Conservation (phyloP, 352 stramenopile species). For the Globisporangium cylindrosporum region DNA sequence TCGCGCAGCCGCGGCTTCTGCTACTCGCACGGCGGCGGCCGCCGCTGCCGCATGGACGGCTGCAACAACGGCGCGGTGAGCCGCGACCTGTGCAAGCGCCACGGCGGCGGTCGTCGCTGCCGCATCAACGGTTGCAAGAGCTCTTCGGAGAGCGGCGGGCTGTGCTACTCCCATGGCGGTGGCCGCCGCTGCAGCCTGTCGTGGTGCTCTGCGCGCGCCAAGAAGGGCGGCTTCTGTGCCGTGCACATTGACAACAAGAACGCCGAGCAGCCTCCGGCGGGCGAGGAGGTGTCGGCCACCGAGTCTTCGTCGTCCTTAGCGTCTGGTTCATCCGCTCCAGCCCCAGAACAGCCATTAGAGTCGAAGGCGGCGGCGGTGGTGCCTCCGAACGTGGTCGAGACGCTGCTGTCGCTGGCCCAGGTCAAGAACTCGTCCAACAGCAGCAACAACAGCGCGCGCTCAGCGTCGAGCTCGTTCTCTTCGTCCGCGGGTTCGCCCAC, state of each 20-base stretch:
- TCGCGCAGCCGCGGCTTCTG: slow-evolving; percentile 75
- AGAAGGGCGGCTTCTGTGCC: slow-evolving; percentile 71
- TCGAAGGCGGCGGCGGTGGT: slow-evolving; percentile 15
- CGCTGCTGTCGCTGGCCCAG: slow-evolving; percentile 61
- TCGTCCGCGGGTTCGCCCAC: slow-evolving; percentile 9
- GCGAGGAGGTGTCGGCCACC: background rate
- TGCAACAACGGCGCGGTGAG: slow-evolving; percentile 77
- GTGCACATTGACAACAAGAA: slow-evolving; percentile 45
- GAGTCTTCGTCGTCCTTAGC: background rate
- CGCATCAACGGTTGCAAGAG: slow-evolving; percentile 68
- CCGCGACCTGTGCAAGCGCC: slow-evolving; percentile 77
- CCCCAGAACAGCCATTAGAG: background rate
- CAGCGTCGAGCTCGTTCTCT: slow-evolving; percentile 3
- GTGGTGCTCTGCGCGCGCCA: slow-evolving; percentile 70
- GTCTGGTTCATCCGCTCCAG: background rate
- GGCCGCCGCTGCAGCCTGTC: slow-evolving; percentile 61
- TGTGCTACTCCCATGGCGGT: slow-evolving; percentile 78
- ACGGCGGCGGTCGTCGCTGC: slow-evolving; percentile 68
- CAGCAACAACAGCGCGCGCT: background rate
- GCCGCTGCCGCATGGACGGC: slow-evolving; percentile 58
- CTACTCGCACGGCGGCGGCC: slow-evolving; percentile 71
- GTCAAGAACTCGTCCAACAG: slow-evolving; percentile 14
- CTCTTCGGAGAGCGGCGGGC: slow-evolving; percentile 62
- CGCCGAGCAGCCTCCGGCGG: slow-evolving; percentile 18
- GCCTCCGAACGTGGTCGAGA: slow-evolving; percentile 57